These are phyloP conservation scores for Rubroboletus pulcherrimus DNA, from an alignment of 768 basidiomycete genomes.

Conservation along the genomic window DNA sequence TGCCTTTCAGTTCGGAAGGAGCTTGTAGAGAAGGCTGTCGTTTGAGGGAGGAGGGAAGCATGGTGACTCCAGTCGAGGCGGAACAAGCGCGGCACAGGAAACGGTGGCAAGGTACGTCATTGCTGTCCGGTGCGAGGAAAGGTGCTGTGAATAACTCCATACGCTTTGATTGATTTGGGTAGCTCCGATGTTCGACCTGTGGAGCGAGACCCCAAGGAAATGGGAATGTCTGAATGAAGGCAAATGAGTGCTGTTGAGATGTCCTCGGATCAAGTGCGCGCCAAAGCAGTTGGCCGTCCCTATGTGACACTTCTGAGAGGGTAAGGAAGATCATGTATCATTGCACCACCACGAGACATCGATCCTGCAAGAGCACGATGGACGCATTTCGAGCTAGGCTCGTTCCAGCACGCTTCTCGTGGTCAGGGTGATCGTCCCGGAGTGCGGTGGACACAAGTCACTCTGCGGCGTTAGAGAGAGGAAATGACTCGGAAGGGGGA, in stretches of 20 bases:
- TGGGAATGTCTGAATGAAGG: neutral
- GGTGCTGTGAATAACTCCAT: neutral
- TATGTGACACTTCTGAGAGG: neutral
- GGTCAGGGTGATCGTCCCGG: slow-evolving; percentile 12
- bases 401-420: slow-evolving; percentile 9
- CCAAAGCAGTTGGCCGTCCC: neutral
- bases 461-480: slow-evolving; percentile 11
- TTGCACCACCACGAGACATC: slow-evolving; percentile 1
- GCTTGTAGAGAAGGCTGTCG: slow-evolving; percentile 11
- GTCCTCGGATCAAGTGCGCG: slow-evolving; percentile 15
- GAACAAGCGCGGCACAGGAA: slow-evolving; percentile 4
- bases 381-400: neutral
- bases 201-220: neutral
- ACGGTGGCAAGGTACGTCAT: neutral
- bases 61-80: slow-evolving; percentile 9
- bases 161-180: neutral
- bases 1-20: slow-evolving; percentile 24
- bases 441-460: neutral
- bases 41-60: slow-evolving; percentile 14
- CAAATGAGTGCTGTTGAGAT: neutral
- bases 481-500: neutral
- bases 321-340: neutral
- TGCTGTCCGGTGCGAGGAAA: neutral
- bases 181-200: neutral
- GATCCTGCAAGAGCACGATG: slow-evolving; percentile 2